These are phyloP conservation scores for Venturia effusa DNA, from an alignment of 2,329 filamentous ascomycete species.

Conservation along the genomic window DNA sequence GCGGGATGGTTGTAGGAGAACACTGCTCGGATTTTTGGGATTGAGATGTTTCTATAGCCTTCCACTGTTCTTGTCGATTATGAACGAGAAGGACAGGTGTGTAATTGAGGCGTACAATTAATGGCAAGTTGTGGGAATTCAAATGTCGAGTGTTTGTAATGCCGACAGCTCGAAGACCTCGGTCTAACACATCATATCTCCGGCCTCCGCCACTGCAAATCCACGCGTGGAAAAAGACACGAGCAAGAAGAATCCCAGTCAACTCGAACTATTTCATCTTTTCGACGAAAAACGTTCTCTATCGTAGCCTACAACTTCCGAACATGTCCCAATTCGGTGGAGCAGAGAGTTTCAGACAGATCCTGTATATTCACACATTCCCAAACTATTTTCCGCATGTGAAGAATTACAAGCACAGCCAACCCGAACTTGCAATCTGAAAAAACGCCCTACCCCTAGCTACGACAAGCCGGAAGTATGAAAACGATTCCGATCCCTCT, in stretches of 20 bases:
- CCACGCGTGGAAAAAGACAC: not conserved
- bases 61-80: not conserved
- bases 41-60: no score
- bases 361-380: not conserved
- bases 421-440: not conserved
- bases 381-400: not conserved
- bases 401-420: not conserved
- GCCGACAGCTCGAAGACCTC: not conserved
- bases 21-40: no score
- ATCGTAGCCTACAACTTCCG: not conserved
- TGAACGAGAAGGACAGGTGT: not conserved
- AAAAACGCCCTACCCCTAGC: not conserved
- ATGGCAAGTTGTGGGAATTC: not conserved
- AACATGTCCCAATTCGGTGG: not conserved
- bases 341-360: not conserved
- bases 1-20: not conserved
- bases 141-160: not conserved
- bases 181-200: not conserved
- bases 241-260: not conserved
- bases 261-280: not conserved
- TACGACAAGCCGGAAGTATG: not conserved
- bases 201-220: not conserved
- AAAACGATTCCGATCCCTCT: not conserved
- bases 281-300: not conserved
- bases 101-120: not conserved